Evolutionary conservation across 73 alveolate genomes (phyloP).

Genomic region (Paramecium pentaurelia): DNA sequence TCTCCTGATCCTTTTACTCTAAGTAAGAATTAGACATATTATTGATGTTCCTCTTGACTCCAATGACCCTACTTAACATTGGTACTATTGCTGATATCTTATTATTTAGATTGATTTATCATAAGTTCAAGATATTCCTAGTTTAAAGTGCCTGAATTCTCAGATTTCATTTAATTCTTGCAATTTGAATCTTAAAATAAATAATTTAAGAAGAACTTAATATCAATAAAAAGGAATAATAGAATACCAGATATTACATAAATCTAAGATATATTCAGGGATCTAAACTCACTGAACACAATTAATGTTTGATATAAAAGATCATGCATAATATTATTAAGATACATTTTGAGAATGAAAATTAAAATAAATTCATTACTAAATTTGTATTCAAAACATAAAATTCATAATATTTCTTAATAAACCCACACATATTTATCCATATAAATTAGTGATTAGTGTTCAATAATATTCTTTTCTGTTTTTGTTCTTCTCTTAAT

Average conservation of each 20-base stretch:
- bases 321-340: background rate
- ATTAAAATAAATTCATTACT: background rate
- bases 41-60: background rate
- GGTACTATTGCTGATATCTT: background rate
- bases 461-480: background rate
- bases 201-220: background rate
- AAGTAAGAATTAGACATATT: background rate
- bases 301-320: background rate
- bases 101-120: background rate
- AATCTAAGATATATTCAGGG: background rate
- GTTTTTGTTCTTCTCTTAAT: background rate
- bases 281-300: background rate
- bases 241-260: background rate
- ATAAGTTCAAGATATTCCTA: background rate
- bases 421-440: too few relatives aligned
- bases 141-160: background rate
- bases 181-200: conserved; percentile 5
- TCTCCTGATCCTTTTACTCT: background rate
- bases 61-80: background rate
- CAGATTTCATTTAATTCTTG: background rate
- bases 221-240: background rate
- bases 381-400: background rate
- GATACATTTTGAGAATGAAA: background rate
- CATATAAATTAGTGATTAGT: too few relatives aligned
- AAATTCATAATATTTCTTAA: background rate